A percentile compares a stretch with the other conserved stretches of the same genome.
Evolutionary conservation across 257 asterid genomes (phyloP).

Genomic region (Striga asiatica): DNA sequence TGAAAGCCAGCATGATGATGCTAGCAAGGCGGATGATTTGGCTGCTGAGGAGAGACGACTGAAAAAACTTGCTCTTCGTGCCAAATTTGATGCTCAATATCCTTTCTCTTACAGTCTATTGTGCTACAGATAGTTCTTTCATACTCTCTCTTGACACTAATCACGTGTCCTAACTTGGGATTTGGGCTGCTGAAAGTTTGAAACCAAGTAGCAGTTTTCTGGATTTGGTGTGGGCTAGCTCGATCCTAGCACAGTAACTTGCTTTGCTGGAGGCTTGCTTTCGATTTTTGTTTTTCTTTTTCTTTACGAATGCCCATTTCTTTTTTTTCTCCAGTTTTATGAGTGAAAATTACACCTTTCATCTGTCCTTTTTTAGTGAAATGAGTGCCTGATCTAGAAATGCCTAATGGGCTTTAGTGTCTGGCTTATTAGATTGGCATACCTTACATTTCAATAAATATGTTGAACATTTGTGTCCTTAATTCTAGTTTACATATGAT

Average conservation of each 20-base stretch:
- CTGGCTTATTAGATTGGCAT: background rate
- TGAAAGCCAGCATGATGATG: slow-evolving; percentile 27
- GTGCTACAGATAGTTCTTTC: background rate
- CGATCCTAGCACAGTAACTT: too few relatives aligned
- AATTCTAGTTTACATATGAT: slow-evolving; percentile 39
- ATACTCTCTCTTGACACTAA: background rate
- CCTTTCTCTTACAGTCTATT: slow-evolving; percentile 32
- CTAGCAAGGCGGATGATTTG: slow-evolving; percentile 29
- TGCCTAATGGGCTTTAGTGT: background rate
- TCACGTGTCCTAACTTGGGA: background rate
- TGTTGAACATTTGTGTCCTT: slow-evolving; percentile 37
- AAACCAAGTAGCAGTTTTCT: too few relatives aligned
- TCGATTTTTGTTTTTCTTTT: too few relatives aligned
- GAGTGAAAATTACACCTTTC: too few relatives aligned
- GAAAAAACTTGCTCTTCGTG: slow-evolving; percentile 85
- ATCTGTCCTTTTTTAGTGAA: too few relatives aligned
- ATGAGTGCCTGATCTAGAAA: slow-evolving; percentile 2
- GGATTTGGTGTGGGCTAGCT: too few relatives aligned
- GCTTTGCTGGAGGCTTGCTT: too few relatives aligned
- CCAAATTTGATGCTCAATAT: slow-evolving; percentile 86
- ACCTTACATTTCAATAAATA: slow-evolving; percentile 7
- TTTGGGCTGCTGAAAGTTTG: background rate
- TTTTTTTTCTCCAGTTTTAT: too few relatives aligned
- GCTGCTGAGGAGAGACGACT: slow-evolving; percentile 69
- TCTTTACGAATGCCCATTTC: too few relatives aligned